Evolutionary conservation across 1,284 basidiomycete species (phyloP).

Genomic region (Boletellus dicymbophilus): DNA sequence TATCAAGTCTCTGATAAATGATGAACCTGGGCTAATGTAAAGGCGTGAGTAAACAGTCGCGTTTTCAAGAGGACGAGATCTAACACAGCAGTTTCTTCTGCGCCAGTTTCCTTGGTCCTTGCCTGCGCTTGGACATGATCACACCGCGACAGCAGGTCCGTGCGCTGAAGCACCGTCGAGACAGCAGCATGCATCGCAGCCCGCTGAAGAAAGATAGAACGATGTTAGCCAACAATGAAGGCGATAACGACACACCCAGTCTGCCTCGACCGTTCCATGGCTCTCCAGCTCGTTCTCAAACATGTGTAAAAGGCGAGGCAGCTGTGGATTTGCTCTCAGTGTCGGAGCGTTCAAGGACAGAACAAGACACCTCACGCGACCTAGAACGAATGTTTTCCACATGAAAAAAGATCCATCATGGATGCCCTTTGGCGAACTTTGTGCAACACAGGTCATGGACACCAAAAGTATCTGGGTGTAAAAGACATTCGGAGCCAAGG

Average conservation of each 20-base stretch:
- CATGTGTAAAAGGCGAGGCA: conserved; percentile 55
- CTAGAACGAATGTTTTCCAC: conserved; percentile 73
- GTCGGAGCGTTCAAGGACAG: neutral
- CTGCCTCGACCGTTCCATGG: conserved; percentile 50
- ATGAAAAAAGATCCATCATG: conserved; percentile 41
- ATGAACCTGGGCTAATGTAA: conserved; percentile 41
- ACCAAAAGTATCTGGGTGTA: conserved; percentile 68
- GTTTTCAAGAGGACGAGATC: neutral
- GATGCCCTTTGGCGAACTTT: conserved; percentile 40
- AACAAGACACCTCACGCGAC: conserved; percentile 50
- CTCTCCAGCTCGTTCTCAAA: conserved; percentile 56
- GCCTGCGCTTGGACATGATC: conserved; percentile 42
- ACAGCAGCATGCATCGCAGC: conserved; percentile 58
- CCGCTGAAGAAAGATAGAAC: conserved; percentile 41
- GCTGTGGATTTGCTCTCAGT: conserved; percentile 38
- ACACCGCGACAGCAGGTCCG: conserved; percentile 51
- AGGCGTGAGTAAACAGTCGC: conserved; percentile 6
- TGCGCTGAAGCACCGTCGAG: conserved; percentile 46
- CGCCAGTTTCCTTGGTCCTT: conserved; percentile 14
- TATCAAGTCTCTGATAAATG: conserved; percentile 58
- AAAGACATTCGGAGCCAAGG: conserved; percentile 66
- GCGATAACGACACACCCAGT: conserved; percentile 51
- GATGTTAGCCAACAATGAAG: conserved; percentile 1
- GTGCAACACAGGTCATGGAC: conserved; percentile 59
- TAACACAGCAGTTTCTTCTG: conserved; percentile 27